Evolutionary conservation across 2,329 filamentous ascomycete species (phyloP).

Genomic region (Gaeumannomyces sp.): DNA sequence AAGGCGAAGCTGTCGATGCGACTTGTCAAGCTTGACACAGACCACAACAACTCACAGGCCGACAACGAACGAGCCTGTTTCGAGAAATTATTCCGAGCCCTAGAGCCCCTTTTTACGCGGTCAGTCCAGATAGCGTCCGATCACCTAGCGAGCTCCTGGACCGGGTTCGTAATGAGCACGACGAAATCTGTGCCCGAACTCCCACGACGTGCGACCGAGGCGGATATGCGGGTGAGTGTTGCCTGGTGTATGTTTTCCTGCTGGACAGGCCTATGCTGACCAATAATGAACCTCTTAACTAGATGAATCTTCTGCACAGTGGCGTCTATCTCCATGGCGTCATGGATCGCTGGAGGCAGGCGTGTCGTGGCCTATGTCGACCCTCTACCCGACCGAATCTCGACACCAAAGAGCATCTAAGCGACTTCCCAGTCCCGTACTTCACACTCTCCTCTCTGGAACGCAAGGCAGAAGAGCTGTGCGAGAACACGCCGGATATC

Average conservation of each 20-base stretch:
- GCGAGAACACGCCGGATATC: conserved; percentile 5
- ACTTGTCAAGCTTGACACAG: conserved; percentile 49
- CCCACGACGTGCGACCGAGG: conserved; percentile 26
- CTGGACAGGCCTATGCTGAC: not conserved
- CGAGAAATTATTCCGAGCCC: conserved; percentile 21
- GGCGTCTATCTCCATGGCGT: conserved; percentile 23
- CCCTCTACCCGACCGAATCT: not conserved
- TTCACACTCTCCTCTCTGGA: not conserved
- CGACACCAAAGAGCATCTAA: not conserved
- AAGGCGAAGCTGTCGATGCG: conserved; percentile 50
- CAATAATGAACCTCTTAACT: conserved; percentile 18
- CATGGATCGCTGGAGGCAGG: conserved; percentile 12
- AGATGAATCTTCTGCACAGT: conserved; percentile 36
- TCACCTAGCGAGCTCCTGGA: conserved; percentile 31
- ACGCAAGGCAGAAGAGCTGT: not conserved
- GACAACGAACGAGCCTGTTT: conserved; percentile 16
- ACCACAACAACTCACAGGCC: conserved; percentile 19
- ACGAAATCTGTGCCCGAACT: conserved; percentile 35
- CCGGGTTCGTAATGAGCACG: conserved; percentile 29
- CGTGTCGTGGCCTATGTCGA: not conserved
- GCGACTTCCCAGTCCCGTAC: not conserved
- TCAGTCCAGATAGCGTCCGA: conserved; percentile 24
- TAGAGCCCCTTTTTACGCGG: conserved; percentile 23
- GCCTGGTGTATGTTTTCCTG: not conserved
- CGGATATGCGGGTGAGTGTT: not conserved